Evolutionary conservation across 2,329 filamentous ascomycete genomes (phyloP), one percentile per base, ranked within the genome.

Genomic region (Epichloe sp.): DNA sequence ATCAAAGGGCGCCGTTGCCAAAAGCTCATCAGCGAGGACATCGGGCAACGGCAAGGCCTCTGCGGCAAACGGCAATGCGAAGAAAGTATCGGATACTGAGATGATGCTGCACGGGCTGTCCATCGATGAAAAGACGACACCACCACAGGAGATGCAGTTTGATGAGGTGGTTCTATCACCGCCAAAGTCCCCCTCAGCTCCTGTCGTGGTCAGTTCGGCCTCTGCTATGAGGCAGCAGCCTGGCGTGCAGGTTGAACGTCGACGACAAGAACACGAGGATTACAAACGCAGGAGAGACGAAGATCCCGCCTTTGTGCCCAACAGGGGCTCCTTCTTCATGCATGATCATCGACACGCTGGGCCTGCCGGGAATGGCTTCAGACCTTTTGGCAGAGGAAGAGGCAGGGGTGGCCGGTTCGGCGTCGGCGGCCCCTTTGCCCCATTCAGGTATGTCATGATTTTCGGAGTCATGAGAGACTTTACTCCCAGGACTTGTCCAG

Each of bases 241-340:
- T 56, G 81, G 83, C 60, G 75, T 78, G 36, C 71, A 79, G 53
- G 77, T 78, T 49, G 86, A 93, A 56, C 77, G 81, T 57, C 83
- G 86, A 66, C 82, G 86, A 57, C 82, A 86, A 58, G 90, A 96
- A 63, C 88, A 95, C 61, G 89, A 95, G 57, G 88, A 95, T 63
- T 94, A 95, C 71, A 83, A 85, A 69, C 88, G 85, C 70, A 87
- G 87, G 66, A 80, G 88, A 59, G 88, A 95, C 63, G 83, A 88
- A 59, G 88, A 95, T 65, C 91, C 91, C 37, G 83, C 90, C 11
- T 95, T 95, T 69, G 91, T 96, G 51, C 91, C 93, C 50, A 96
- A 94, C 62, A 78, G 91, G 91, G 93, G 93, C 53, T 85, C 87
- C 55, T 97, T 97, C 74, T 97, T 96, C 72, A 89, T 97, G 80